Evolutionary conservation across 805 yeast species (phyloP).

Genomic region (Blastobotrys mokoenaii): DNA sequence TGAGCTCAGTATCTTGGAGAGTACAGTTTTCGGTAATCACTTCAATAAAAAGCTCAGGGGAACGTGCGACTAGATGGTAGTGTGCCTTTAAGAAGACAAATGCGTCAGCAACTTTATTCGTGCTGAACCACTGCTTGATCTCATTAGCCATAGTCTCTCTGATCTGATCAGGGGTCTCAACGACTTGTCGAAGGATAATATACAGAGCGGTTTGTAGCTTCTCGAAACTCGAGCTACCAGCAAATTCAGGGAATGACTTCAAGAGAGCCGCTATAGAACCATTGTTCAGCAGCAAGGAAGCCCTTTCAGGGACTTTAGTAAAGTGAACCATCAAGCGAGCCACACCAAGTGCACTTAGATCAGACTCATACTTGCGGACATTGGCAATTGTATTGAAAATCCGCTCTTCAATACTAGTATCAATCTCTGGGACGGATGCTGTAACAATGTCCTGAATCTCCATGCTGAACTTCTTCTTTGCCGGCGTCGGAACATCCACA

Average conservation of each 20-base stretch:
- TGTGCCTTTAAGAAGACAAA: conserved; percentile 25
- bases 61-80: conserved; percentile 29
- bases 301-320: conserved; percentile 37
- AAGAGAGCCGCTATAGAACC: conserved; percentile 42
- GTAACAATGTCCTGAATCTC: conserved; percentile 5
- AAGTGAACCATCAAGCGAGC: conserved; percentile 49
- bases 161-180: conserved; percentile 51
- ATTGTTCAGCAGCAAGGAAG: conserved; percentile 38
- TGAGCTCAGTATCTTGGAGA: conserved; percentile 13
- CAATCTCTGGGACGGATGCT: conserved; percentile 18
- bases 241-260: conserved; percentile 31
- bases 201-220: conserved; percentile 42
- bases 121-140: conserved; percentile 35
- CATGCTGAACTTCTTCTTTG: conserved; percentile 25
- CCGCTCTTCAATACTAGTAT: conserved; percentile 18
- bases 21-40: conserved; percentile 25
- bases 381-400: conserved; percentile 40
- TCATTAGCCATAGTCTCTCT: conserved; percentile 43
- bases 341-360: conserved; percentile 43
- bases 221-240: conserved; percentile 32
- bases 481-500: conserved; percentile 41
- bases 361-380: conserved; percentile 34
- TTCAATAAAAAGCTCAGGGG: conserved; percentile 42
- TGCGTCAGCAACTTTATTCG: conserved; percentile 15
- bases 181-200: conserved; percentile 55